Conservation (phyloP, 179 eudicot species). For the Beta lomatogona region DNA sequence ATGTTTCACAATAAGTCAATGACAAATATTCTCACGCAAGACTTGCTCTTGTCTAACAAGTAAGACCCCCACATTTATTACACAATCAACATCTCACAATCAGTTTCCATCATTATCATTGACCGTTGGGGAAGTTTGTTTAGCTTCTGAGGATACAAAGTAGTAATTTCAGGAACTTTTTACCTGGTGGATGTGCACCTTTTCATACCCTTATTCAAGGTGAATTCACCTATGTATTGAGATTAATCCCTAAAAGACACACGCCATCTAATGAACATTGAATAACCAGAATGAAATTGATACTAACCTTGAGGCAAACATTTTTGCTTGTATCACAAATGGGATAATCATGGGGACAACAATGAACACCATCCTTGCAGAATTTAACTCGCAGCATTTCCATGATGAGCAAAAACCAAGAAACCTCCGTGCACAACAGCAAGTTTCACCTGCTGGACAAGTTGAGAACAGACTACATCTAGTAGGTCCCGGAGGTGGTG, state of each 20-base stretch:
- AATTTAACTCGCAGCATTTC: conserved; percentile 74
- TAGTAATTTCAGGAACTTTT: too few species aligned
- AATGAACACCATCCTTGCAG: conserved; percentile 67
- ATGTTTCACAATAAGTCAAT: neutral
- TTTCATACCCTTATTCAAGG: too few species aligned
- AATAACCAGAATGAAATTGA: neutral
- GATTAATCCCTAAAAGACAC: too few species aligned
- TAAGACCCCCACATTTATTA: neutral
- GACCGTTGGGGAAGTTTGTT: neutral
- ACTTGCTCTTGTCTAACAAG: neutral
- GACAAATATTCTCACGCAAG: neutral
- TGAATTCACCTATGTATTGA: too few species aligned
- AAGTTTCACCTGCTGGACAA: conserved; percentile 71
- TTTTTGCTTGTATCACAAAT: conserved; percentile 59
- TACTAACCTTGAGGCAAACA: conserved; percentile 78
- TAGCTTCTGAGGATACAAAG: neutral
- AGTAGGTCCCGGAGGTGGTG: conserved; percentile 75
- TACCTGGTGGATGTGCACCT: too few species aligned
- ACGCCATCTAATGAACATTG: too few species aligned
- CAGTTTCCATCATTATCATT: neutral
- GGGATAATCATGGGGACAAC: conserved; percentile 91
- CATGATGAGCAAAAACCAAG: conserved; percentile 75
- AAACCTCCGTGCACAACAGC: conserved; percentile 63
- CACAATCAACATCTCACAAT: neutral
- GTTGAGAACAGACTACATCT: conserved; percentile 63